Evolutionary conservation across 257 asterid genomes (phyloP).

Genomic region (Nicotiana attenuata): DNA sequence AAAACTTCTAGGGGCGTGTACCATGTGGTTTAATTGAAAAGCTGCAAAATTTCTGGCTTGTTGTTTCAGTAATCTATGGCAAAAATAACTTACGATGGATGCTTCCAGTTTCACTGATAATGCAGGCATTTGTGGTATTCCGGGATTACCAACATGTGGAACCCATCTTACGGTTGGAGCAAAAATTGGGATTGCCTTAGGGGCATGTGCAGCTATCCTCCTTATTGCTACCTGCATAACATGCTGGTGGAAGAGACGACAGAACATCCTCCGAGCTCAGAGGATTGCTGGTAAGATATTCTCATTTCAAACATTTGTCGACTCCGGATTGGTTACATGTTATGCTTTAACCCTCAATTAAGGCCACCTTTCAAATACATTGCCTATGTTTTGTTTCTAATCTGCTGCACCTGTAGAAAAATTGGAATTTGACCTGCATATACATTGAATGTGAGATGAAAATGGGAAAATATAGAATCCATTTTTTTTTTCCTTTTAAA

Average conservation of each 20-base stretch:
- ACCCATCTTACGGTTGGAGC: conserved; percentile 77
- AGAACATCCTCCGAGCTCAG: conserved; percentile 85
- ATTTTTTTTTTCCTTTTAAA: background rate
- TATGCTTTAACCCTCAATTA: background rate
- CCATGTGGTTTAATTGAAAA: background rate
- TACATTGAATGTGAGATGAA: no score
- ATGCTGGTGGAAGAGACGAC: conserved; percentile 95
- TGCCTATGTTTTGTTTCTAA: background rate
- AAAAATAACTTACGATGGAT: conserved; percentile 16
- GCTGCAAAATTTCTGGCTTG: background rate
- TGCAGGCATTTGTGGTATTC: conserved; percentile 92
- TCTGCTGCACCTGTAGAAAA: background rate
- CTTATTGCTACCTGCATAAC: conserved; percentile 60
- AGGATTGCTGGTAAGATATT: conserved; percentile 65
- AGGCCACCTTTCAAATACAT: background rate
- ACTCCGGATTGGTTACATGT: no score
- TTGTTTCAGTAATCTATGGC: background rate
- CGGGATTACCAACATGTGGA: conserved; percentile 76
- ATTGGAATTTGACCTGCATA: background rate
- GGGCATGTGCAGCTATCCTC: conserved; percentile 43
- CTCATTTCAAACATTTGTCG: background rate
- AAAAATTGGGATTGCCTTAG: conserved; percentile 66
- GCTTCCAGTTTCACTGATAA: conserved; percentile 86
- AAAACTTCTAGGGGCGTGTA: background rate
- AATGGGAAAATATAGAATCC: no score